Percentiles rank a stretch among this genome's conserved stretches.
Conservation (phyloP, 2,329 filamentous ascomycete genomes). For the Trichophyton rubrum region DNA sequence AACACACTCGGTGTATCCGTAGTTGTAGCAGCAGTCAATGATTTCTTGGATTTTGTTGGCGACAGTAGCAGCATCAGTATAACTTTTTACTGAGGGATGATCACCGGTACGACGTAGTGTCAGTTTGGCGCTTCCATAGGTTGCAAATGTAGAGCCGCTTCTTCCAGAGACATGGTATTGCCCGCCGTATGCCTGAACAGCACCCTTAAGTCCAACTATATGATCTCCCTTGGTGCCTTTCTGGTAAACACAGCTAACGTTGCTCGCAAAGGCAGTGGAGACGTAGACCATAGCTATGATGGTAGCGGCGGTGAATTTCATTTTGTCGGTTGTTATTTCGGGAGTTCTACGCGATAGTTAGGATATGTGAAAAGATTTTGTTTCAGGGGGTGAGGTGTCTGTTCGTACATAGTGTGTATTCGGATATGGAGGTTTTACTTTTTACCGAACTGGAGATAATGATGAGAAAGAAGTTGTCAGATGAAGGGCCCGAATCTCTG, state of each 20-base stretch:
- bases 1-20: conserved; percentile 8
- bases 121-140: conserved; percentile 8
- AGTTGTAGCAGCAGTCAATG: conserved; percentile 9
- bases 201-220: conserved; percentile 9
- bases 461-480: neutral
- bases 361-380: neutral
- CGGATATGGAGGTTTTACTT: neutral
- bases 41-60: conserved; percentile 10
- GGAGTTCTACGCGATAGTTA: neutral
- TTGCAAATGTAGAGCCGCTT: conserved; percentile 6
- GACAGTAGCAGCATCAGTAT: conserved; percentile 6
- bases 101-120: conserved; percentile 7
- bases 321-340: neutral
- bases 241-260: conserved; percentile 6
- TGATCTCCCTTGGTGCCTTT: conserved; percentile 6
- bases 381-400: neutral
- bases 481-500: neutral
- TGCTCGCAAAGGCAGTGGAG: conserved; percentile 7
- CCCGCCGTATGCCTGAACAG: conserved; percentile 5
- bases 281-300: conserved; percentile 1
- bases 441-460: neutral
- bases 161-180: conserved; percentile 7
- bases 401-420: neutral
- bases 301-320: conserved; percentile 8
- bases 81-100: conserved; percentile 3